A percentile compares a stretch with the other conserved stretches of the same genome.
phyloP scores from a whole-genome alignment of 768 basidiomycete species.

The Gymnopilus dilepis region DNA sequence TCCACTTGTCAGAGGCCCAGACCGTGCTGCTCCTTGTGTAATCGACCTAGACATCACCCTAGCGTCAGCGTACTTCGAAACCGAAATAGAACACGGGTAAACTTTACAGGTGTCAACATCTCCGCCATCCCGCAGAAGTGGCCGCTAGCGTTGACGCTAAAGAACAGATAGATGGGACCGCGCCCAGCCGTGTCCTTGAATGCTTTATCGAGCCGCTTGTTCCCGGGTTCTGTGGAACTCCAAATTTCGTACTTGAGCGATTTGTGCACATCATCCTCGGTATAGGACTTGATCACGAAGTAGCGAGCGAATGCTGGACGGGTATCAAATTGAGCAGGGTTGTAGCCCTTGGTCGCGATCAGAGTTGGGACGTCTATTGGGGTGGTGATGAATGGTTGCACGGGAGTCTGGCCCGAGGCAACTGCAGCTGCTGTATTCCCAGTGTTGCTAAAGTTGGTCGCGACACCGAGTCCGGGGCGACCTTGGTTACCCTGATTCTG shows the following conservation, averaged over 20 bases:
- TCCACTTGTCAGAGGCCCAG: slow-evolving; percentile 99
- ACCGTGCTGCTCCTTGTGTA: slow-evolving; percentile 94
- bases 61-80: slow-evolving; percentile 1
- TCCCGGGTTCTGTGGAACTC: slow-evolving; percentile 97
- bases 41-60: slow-evolving; percentile 64
- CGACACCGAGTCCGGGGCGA: slow-evolving; percentile 44
- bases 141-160: slow-evolving; percentile 96
- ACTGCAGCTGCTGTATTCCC: slow-evolving; percentile 28
- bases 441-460: slow-evolving; percentile 40
- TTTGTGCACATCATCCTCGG: slow-evolving; percentile 99
- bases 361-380: slow-evolving; percentile 88
- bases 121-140: slow-evolving; percentile 99
- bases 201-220: slow-evolving; percentile 96
- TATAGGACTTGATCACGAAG: slow-evolving; percentile 99
- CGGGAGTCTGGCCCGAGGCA: slow-evolving; percentile 44
- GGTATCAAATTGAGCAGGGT: slow-evolving; percentile 83
- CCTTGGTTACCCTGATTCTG: slow-evolving; percentile 48
- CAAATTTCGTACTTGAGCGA: slow-evolving; percentile 97
- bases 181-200: slow-evolving; percentile 93
- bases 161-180: slow-evolving; percentile 97
- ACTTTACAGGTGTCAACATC: slow-evolving; percentile 88
- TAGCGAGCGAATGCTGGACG: slow-evolving; percentile 84
- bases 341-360: slow-evolving; percentile 89
- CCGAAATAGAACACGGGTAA: background rate
- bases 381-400: slow-evolving; percentile 56